Evolutionary conservation across 2,329 filamentous ascomycete genomes (phyloP), one percentile per base, ranked within the genome.

Genomic region (Sarocladium oryzae): DNA sequence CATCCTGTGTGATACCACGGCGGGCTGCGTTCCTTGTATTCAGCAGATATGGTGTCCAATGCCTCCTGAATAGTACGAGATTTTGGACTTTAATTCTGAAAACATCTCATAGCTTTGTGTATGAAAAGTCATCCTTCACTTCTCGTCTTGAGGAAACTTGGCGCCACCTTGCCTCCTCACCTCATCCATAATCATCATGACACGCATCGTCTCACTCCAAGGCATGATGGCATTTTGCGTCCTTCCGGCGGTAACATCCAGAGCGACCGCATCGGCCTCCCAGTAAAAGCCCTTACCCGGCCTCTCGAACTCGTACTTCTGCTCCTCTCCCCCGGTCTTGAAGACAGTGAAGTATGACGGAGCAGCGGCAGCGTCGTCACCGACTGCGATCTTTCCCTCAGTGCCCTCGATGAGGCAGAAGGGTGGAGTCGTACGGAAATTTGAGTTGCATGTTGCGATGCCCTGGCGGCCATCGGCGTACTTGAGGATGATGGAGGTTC

Each of bases 141-240:
- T 24, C 30, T 57, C 52, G 24, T 67, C 63, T 23, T 63, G 59
- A 2, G 65, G 65, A 40, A 63, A 66, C 20, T 43, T 55, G 0
- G 61, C 56, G 0, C 62, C 64, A 0, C 63, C 64, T n/a, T 67
- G 65, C 8, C 56, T 57, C 33, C 74, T 59, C 8, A 74, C 64
- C 52, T 74, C 69, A 53, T 78, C 75, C 67, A 77, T 65, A 16
- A 76, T 64, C 51, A 69, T 67, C 64, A 77, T 62, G 0, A 76
- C 64, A 0, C 69, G 63, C 10, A 77, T 51, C 0, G 73, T 76
- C 60, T 76, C 73, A 0, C 62, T 57, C 69, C 69, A 74, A 0
- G 73, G 71, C 67, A 77, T 72, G 2, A 68, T 60, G 1, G 58
- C 58, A 50, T 65, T 74, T 55, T 75, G 60, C 5, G 58, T 61